A percentile compares a stretch with the other conserved stretches of the same genome.
Conservation (phyloP, 2,329 filamentous ascomycete species). For the Fusarium ambrosium region DNA sequence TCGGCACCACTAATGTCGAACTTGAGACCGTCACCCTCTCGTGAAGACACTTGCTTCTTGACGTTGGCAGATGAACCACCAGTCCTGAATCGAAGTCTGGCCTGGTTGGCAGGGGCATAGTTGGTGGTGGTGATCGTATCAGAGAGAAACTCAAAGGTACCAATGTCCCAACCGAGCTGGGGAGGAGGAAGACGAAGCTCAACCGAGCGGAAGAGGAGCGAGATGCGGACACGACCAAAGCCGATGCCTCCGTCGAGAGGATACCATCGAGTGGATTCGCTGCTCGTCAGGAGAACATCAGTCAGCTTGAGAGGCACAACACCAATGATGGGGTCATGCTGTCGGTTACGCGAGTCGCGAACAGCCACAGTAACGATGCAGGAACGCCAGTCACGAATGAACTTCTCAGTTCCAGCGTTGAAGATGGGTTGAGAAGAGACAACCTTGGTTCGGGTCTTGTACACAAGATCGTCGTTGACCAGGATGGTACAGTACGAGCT, state of each 20-base stretch:
- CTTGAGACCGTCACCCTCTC: slow-evolving; percentile 66
- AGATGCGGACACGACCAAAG: slow-evolving; percentile 90
- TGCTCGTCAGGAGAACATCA: slow-evolving; percentile 88
- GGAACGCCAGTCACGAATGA: slow-evolving; percentile 93
- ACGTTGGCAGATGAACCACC: slow-evolving; percentile 85
- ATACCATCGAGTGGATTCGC: slow-evolving; percentile 92
- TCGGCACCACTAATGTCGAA: slow-evolving; percentile 64
- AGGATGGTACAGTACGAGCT: slow-evolving; percentile 95
- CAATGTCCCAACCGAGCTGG: slow-evolving; percentile 94
- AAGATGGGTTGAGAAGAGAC: slow-evolving; percentile 96
- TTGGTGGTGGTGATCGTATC: slow-evolving; percentile 75
- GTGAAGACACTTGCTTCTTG: slow-evolving; percentile 71
- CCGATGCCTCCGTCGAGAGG: slow-evolving; percentile 95
- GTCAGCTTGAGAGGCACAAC: slow-evolving; percentile 90
- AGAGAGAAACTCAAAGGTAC: slow-evolving; percentile 89
- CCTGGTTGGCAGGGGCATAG: slow-evolving; percentile 74
- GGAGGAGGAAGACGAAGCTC: slow-evolving; percentile 87
- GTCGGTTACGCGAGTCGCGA: slow-evolving; percentile 87
- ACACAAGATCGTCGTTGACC: slow-evolving; percentile 88
- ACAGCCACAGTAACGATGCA: slow-evolving; percentile 89
- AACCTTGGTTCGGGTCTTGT: slow-evolving; percentile 95
- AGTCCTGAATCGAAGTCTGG: slow-evolving; percentile 84
- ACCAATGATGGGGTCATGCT: slow-evolving; percentile 95
- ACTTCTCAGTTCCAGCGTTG: slow-evolving; percentile 94
- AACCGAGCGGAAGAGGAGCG: slow-evolving; percentile 88